Base-by-base conservation (phyloP, 441 rosid genomes). In the Jatropha multifida region DNA sequence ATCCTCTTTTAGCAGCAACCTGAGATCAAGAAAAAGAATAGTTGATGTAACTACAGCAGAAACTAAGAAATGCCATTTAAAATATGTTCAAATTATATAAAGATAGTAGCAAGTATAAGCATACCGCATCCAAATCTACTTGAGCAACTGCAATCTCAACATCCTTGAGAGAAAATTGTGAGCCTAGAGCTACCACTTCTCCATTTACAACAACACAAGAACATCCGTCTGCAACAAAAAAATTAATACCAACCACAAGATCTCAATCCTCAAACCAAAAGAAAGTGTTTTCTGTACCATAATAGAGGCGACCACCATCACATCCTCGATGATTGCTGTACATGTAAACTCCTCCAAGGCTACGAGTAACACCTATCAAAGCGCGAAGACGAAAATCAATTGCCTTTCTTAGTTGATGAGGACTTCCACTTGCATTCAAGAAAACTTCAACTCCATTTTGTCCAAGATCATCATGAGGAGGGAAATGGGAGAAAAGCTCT, bases 371-470 rank as follows among this genome's bases (percentile, higher is more conserved):
- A 49, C 92, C 90, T 65, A 87, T 89, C 79, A 94, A 90, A 71
- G 97, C 86, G 27, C 75, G 88, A 59, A 94, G 71, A 70, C 98
- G 96, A 73, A 92, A 71, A 83, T 92, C 93, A 75, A 92, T 85
- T 6, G 76, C 69, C 85, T 96, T 96, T 78, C 96, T 87, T 64
- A 94, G 76, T 77, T 96, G 97, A 77, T 94, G 98, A 71, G 87
- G 94, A 83, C 99, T 96, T 68, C 98, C 99, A 83, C 98, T 96
- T 54, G 98, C 99, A 83, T 96, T 96, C 93, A 96, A 70, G 84
- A 96, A 94, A 65, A 96, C 93, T 82, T 96, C 99, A 59, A 96
- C 97, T 6, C 99, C 98, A 62, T 94, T 96, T 76, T 92, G 71
- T 40, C 98, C 97, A 74, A 96, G 98, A 83, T 94, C 99, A n/a